A percentile compares a stretch with the other conserved stretches of the same genome.
These are phyloP conservation scores for Fragaria nilgerrensis DNA, from an alignment of 306 rosid species.

Conservation along the genomic window DNA sequence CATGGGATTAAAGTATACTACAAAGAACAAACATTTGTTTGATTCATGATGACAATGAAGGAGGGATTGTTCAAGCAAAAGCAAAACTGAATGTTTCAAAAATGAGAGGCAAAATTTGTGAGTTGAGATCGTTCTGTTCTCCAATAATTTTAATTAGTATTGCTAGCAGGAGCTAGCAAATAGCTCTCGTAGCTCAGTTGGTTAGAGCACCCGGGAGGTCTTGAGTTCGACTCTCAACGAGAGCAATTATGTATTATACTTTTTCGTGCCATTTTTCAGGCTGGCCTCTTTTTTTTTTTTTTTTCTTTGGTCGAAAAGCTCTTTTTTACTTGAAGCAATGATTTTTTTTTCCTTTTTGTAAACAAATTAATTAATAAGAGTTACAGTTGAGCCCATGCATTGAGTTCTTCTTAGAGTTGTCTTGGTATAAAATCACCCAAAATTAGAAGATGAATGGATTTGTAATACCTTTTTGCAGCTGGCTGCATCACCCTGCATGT, in stretches of 20 bases:
- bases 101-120: background rate
- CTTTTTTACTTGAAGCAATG: background rate
- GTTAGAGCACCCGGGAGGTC: slow-evolving; percentile 60
- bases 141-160: too few relatives aligned
- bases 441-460: background rate
- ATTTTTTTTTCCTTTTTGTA: too few relatives aligned
- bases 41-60: too few relatives aligned
- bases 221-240: slow-evolving; percentile 52
- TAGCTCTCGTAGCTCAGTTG: slow-evolving; percentile 51
- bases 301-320: too few relatives aligned
- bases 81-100: background rate
- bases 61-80: background rate
- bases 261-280: background rate
- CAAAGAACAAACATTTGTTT: background rate
- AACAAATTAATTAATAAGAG: too few relatives aligned
- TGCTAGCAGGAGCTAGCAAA: fast-evolving
- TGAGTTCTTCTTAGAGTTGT: background rate
- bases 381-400: too few relatives aligned
- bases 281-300: too few relatives aligned
- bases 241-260: background rate
- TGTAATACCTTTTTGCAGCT: background rate
- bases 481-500: background rate
- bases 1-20: slow-evolving; percentile 21
- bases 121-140: background rate
- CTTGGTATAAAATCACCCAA: background rate